Percentiles rank a stretch among this genome's conserved stretches.
Conservation (phyloP, 179 eudicot species). For the Heliamphora pulchella region DNA sequence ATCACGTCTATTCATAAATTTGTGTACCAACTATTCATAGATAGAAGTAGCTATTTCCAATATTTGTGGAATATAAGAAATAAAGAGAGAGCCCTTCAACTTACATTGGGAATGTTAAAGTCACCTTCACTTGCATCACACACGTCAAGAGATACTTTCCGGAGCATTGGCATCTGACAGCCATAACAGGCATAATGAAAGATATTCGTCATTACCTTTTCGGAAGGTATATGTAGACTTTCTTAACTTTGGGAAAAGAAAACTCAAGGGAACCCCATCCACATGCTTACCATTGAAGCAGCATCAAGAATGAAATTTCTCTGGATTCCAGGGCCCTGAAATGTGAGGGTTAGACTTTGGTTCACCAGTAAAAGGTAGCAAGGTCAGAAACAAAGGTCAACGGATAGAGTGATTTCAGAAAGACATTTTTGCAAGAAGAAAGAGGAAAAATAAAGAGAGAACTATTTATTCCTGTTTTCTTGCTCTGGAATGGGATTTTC, state of each 20-base stretch:
- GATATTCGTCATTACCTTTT: no score
- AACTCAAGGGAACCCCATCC: not conserved
- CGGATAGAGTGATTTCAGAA: not conserved
- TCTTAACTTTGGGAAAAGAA: not conserved
- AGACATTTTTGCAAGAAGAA: not conserved
- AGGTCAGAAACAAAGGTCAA: not conserved
- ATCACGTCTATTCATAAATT: not conserved
- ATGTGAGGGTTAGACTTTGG: constrained; percentile 9
- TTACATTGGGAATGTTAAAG: constrained; percentile 66
- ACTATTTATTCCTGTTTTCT: not conserved
- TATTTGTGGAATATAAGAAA: not conserved
- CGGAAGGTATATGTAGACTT: no score
- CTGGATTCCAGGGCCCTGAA: constrained; percentile 69
- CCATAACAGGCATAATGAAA: not conserved
- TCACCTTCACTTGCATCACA: constrained; percentile 76
- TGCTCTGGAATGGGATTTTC: not conserved
- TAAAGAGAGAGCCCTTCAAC: constrained; percentile 16
- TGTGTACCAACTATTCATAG: not conserved
- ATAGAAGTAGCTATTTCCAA: not conserved
- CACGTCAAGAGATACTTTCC: constrained; percentile 65
- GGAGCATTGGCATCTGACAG: constrained; percentile 80
- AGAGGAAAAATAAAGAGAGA: not conserved
- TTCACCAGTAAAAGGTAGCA: constrained; percentile 15
- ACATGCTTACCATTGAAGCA: constrained; percentile 44
- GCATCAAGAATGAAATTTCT: constrained; percentile 46